These are phyloP conservation scores for Hyaloscypha finlandica DNA, from an alignment of 495 filamentous ascomycete genomes.

Conservation along the genomic window DNA sequence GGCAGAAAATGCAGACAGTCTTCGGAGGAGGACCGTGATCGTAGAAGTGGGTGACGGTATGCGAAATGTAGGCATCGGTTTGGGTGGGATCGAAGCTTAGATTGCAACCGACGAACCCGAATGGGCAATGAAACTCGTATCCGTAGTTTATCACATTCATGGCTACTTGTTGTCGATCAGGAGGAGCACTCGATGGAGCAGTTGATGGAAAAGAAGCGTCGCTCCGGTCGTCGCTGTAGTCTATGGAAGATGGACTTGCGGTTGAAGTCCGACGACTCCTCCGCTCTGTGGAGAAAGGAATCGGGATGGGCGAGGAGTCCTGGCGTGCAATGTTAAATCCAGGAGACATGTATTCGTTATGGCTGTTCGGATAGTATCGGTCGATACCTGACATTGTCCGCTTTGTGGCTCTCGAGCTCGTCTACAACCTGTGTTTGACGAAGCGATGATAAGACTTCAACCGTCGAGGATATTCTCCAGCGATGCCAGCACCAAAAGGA, in stretches of 20 bases:
- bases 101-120: constrained; percentile 17
- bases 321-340: neutral
- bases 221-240: neutral
- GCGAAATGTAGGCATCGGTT: constrained; percentile 44
- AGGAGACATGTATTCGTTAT: neutral
- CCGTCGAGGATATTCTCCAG: neutral
- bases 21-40: constrained; percentile 34
- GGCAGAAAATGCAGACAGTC: constrained; percentile 50
- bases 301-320: neutral
- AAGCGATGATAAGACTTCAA: neutral
- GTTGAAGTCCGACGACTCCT: neutral
- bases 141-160: constrained; percentile 1
- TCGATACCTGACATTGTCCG: neutral
- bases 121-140: constrained; percentile 27
- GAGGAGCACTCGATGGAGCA: constrained; percentile 6
- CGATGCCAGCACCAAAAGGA: neutral
- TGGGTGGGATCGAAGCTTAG: constrained; percentile 39
- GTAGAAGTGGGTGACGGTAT: constrained; percentile 41
- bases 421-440: neutral
- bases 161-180: neutral
- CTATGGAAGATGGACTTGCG: neutral
- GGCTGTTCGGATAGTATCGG: neutral
- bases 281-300: neutral
- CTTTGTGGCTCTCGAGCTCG: neutral
- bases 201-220: neutral